These are phyloP conservation scores for Candolleomyces efflorescens DNA, from an alignment of 768 basidiomycete genomes.

Conservation along the genomic window DNA sequence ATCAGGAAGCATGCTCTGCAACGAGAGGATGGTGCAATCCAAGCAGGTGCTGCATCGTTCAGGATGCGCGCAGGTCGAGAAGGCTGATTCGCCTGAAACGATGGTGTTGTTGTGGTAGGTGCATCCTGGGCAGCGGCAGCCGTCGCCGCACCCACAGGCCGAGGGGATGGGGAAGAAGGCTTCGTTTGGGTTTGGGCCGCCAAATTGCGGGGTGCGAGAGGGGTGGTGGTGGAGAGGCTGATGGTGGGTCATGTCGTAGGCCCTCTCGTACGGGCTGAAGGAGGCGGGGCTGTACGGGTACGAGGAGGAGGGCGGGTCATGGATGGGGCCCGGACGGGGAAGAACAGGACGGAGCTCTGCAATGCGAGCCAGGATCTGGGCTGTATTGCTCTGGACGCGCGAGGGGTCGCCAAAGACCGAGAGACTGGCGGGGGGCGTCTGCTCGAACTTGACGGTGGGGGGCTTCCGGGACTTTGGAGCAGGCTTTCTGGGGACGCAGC, in stretches of 20 bases:
- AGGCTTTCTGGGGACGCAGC: slow-evolving; percentile 49
- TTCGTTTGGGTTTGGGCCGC: slow-evolving; percentile 11
- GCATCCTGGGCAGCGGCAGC: slow-evolving; percentile 64
- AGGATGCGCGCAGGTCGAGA: slow-evolving; percentile 34
- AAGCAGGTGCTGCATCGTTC: slow-evolving; percentile 44
- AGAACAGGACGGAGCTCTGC: slow-evolving; percentile 67
- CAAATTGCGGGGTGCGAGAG: slow-evolving; percentile 17
- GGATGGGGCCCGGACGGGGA: slow-evolving; percentile 44
- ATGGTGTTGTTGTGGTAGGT: slow-evolving; percentile 44
- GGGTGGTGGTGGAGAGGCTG: slow-evolving; percentile 24
- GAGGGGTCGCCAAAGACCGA: slow-evolving; percentile 3
- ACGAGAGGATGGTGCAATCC: slow-evolving; percentile 59
- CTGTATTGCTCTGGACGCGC: slow-evolving; percentile 16
- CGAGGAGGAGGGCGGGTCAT: background rate
- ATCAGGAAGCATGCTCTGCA: slow-evolving; percentile 33
- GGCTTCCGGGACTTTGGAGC: slow-evolving; percentile 27
- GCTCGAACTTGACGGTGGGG: slow-evolving; percentile 24
- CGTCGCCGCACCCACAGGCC: slow-evolving; percentile 58
- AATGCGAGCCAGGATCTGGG: slow-evolving; percentile 56
- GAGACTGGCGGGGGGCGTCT: slow-evolving; percentile 11
- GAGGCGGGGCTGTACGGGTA: slow-evolving; percentile 33
- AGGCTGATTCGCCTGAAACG: slow-evolving; percentile 26
- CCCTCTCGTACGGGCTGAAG: slow-evolving; percentile 67
- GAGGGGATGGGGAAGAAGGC: slow-evolving; percentile 44
- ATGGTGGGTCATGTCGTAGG: slow-evolving; percentile 45